Evolutionary conservation across 371 early-diverging fungal genomes (phyloP), one percentile per base, ranked within the genome.

Genomic region (Globomyces sp.): DNA sequence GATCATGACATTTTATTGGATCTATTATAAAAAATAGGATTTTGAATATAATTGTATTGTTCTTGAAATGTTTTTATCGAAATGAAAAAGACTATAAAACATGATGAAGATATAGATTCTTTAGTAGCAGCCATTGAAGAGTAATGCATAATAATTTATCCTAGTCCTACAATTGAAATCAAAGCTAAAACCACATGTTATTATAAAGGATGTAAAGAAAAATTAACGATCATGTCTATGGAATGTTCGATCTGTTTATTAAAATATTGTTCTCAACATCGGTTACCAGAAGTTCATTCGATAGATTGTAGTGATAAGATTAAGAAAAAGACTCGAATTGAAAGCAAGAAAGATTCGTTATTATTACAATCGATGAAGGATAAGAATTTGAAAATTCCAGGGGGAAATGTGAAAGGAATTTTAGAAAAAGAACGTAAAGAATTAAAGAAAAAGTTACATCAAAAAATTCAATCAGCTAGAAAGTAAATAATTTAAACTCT

Each of bases 241-340:
- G 48, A 46, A 46, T 60, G 61, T 13, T 44, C 61, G 9, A 36
- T 41, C 5, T 60, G 61, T 37, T 37, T 36, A 36, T 37, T 60
- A 34, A 60, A 60, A 13, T 44, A 48, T 44, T 60, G 61, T 13
- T 60, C 61, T 37, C 37, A 46, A 46, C 61, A 60, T 13, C 43
- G 61, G 5, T 49, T 60, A 37, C 61, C 61, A n/a, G 61, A 60
- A 50, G 41, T 37, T 6, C 61, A 60, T 44, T 60, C 61, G 6
- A 8, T 6, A 50, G 41, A 46, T 6, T 60, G 61, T 44, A 44
- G 43, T 1, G 61, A 3, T 39, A 1, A 8, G 9, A 4, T 48
- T 4, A 60, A 60, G 44, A 60, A 60, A 44, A 48, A 46, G 6
- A 41, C 61, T 5, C 61, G 44, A 50, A 50, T 10, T 1, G 6